Evolutionary conservation across 1,139 yeast species (phyloP), one percentile per base, ranked within the genome.

Genomic region (Saccharomyces hybrid): DNA sequence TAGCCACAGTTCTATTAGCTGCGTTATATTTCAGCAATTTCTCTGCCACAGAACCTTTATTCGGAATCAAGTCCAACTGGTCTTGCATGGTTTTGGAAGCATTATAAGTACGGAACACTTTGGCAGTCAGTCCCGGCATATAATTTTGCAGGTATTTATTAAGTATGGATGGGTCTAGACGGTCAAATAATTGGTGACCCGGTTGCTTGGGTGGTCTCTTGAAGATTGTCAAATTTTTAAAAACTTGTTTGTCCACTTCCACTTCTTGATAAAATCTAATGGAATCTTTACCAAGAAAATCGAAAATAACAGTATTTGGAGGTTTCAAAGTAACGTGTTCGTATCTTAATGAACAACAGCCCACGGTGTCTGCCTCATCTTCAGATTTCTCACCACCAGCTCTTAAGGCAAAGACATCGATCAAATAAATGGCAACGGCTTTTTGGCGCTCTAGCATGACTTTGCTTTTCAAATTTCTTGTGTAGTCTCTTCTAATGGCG

Each of bases 341-440:
- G 64, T 76, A 91, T 63, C 98, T 76, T 61, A 91, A 78, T 0
- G 98, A 91, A 73, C 98, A 91, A 73, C 99, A 91, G 48, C 99
- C 99, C 49, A 91, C 99, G 1, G 99, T 91, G 70, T 93, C 99
- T 2, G 98, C 98, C 69, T 91, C 97, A 65, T 93, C 98, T 7
- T 91, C 98, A 16, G 95, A 88, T 70, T 91, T 91, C 72, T 93
- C 98, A 63, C 97, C 97, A 69, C 98, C 98, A 0, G 98, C 98
- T 86, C 98, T 88, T 59, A 93, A 78, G 0, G 98, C 98, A 68
- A 90, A 84, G n/a, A 85, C 82, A 74, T 93, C 99, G 67, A 93
- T 91, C 52, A 93, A 78, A 70, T 91, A 93, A 52, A 93, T 88
- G 1, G 97, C 97, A 1, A 95, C 88, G 3, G 98, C 97, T 69